phyloP scores from a whole-genome alignment of 2,329 filamentous ascomycete species.

The Aspergillus pseudotamarii region DNA sequence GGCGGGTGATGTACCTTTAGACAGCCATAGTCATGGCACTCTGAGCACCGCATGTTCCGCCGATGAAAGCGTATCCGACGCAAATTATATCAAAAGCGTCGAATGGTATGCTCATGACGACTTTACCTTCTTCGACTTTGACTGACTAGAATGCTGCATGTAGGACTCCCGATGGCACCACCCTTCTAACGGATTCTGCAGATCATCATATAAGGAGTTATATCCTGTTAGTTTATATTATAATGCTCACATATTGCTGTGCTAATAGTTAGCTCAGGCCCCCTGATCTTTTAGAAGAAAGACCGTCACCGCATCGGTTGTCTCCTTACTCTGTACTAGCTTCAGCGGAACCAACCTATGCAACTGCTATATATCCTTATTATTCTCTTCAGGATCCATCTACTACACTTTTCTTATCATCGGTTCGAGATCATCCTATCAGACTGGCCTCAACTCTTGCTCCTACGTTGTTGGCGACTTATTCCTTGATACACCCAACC shows the following conservation, averaged over 20 bases:
- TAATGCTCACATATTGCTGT: not conserved
- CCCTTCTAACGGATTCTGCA: constrained; percentile 56
- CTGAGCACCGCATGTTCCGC: no score
- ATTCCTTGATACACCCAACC: constrained; percentile 56
- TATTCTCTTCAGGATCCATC: constrained; percentile 56
- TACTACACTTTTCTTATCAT: constrained; percentile 55
- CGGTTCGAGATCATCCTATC: constrained; percentile 58
- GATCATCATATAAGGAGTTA: constrained; percentile 57
- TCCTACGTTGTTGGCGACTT: constrained; percentile 52
- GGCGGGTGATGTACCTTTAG: not conserved
- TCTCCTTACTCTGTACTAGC: constrained; percentile 50
- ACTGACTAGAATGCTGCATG: not conserved
- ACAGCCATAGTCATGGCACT: not conserved
- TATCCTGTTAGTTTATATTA: constrained; percentile 48
- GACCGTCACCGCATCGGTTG: constrained; percentile 40
- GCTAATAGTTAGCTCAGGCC: constrained; percentile 39
- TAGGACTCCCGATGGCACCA: constrained; percentile 60
- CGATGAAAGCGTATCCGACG: not conserved
- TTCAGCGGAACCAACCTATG: constrained; percentile 55
- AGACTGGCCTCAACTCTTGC: constrained; percentile 58
- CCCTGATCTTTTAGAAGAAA: constrained; percentile 50
- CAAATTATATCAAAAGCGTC: constrained; percentile 49
- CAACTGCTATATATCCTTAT: constrained; percentile 57
- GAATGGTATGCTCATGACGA: constrained; percentile 41
- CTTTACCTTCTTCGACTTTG: not conserved